Base-by-base conservation (phyloP, 768 basidiomycete species). In the Boletus rubroflammeus region DNA sequence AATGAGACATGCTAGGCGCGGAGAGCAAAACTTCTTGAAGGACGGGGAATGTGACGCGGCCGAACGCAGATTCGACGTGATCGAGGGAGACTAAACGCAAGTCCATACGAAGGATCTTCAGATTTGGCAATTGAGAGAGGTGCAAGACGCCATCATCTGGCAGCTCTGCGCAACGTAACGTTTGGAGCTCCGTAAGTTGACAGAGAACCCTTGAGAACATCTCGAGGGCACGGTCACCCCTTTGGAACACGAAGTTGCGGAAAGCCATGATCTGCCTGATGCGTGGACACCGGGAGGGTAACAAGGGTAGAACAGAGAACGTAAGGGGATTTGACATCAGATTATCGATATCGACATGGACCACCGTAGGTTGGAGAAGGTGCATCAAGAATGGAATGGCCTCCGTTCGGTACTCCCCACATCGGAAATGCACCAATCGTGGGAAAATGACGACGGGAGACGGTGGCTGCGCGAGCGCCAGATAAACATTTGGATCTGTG, bases 231-330 rank as follows among this genome's bases (percentile, higher is more conserved):
- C 14, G 56, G 23, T 67, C 65, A 11, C 58, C 66, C 36, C 25
- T 62, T 54, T 65, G 63, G 38, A 67, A 67, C 5, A 67, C 63
- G 29, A 67, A 53, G 45, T 67, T 65, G 23, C 65, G 65, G 38
- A 67, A 67, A 4, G 65, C 66, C 66, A 67, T 67, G 42, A 67
- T 48, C 29, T 65, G 65, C 21, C 29, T 62, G 63, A 67, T 57
- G 25, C 58, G 66, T 19, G 65, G 65, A 48, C 65, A 67, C 0
- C 43, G 51, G 3, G n/a, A n/a, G 11, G 65, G 65, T 3, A 67
- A 29, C 19, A 65, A 15, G 19, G 65, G 65, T 2, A 67, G 51
- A 17, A 67, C 2, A n/a, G 1, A 0, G 34, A 50, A 48, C 0
- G 65, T 67, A 9, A 67, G 61, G 21, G 66, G 31, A 19, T 67